Conservation (phyloP, 495 filamentous ascomycete species). For the Xylaria intraflava region DNA sequence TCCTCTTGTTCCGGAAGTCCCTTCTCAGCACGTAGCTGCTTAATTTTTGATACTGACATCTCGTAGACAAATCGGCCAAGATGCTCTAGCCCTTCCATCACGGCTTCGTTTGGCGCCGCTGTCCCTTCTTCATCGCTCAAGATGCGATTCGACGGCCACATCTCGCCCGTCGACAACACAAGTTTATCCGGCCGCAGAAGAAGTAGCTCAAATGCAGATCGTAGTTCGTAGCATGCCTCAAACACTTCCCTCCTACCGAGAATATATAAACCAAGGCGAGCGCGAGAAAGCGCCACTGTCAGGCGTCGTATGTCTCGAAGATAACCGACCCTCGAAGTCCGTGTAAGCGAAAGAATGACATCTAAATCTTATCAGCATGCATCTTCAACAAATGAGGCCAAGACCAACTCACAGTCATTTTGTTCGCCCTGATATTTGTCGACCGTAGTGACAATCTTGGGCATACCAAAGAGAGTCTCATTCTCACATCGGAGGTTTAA, state of each 20-base stretch:
- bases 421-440: conserved; percentile 99
- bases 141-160: conserved; percentile 65
- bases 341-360: conserved; percentile 84
- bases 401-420: conserved; percentile 76
- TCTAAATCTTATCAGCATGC: conserved; percentile 47
- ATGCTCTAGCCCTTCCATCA: conserved; percentile 91
- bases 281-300: conserved; percentile 93
- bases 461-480: conserved; percentile 82
- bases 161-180: conserved; percentile 71
- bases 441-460: conserved; percentile 85
- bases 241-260: conserved; percentile 87
- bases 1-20: conserved; percentile 24
- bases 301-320: conserved; percentile 88
- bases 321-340: conserved; percentile 86
- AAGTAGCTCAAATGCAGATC: conserved; percentile 70
- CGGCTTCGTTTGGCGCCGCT: conserved; percentile 40
- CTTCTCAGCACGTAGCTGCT: conserved; percentile 41
- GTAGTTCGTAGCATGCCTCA: conserved; percentile 79
- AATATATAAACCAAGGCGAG: conserved; percentile 86
- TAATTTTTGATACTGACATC: conserved; percentile 82
- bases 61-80: conserved; percentile 95
- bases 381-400: not conserved
- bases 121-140: conserved; percentile 53
- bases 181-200: conserved; percentile 73
- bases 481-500: conserved; percentile 75